Evolutionary conservation across 2,329 filamentous ascomycete genomes (phyloP).

Genomic region (Ceratocystis huliohia): DNA sequence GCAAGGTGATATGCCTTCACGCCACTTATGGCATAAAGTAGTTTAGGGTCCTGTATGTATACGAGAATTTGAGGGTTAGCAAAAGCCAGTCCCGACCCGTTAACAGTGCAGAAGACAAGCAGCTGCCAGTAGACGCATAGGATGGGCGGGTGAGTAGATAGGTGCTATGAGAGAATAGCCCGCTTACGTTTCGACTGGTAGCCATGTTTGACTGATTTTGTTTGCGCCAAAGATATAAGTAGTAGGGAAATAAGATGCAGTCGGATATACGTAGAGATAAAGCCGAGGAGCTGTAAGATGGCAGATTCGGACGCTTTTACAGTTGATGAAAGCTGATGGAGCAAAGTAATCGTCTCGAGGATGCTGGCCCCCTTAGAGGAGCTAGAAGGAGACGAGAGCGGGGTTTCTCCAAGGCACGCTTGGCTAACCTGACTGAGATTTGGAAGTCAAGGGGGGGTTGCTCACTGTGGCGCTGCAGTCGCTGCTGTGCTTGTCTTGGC

Average conservation of each 20-base stretch:
- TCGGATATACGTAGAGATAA: background rate
- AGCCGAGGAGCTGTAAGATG: background rate
- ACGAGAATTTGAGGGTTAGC: slow-evolving; percentile 12
- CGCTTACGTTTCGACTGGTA: slow-evolving; percentile 19
- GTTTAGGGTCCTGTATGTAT: slow-evolving; percentile 44
- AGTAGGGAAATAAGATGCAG: background rate
- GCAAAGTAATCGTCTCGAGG: background rate
- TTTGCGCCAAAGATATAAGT: background rate
- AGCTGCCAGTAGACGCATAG: background rate
- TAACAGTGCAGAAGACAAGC: background rate
- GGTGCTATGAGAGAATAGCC: background rate
- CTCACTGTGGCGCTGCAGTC: background rate
- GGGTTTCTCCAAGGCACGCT: background rate
- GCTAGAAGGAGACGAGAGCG: background rate
- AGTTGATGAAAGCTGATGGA: background rate
- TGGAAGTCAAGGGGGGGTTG: background rate
- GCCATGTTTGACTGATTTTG: slow-evolving; percentile 10
- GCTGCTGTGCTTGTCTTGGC: background rate
- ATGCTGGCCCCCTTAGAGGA: background rate
- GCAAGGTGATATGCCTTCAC: slow-evolving; percentile 86
- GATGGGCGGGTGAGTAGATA: background rate
- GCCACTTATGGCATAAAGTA: slow-evolving; percentile 62
- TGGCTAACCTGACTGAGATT: background rate
- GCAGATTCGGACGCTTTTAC: background rate
- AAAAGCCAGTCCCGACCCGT: background rate